A percentile compares a stretch with the other conserved stretches of the same genome.
Evolutionary conservation across 257 asterid species (phyloP).

Genomic region (Apocynum venetum): DNA sequence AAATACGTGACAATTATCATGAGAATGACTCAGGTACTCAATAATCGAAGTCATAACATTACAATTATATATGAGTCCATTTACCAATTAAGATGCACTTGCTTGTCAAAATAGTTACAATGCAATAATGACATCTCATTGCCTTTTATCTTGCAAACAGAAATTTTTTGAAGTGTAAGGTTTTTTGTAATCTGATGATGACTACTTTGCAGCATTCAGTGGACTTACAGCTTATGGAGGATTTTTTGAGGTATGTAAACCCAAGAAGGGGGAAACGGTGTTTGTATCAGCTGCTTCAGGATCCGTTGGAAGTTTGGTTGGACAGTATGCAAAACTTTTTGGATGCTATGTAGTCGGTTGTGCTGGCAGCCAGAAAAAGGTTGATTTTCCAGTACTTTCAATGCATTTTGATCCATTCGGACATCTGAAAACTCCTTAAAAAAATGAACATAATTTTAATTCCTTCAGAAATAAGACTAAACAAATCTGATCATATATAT

Average conservation of each 20-base stretch:
- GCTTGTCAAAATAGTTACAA: too few relatives aligned
- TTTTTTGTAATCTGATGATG: neutral
- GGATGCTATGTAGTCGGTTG: conserved; percentile 78
- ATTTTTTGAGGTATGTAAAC: conserved; percentile 56
- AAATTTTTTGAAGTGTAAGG: too few relatives aligned
- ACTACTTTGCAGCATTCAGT: conserved; percentile 41
- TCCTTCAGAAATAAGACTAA: neutral
- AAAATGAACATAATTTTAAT: too few relatives aligned
- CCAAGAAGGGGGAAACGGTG: conserved; percentile 60
- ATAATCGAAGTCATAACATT: too few relatives aligned
- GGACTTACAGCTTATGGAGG: conserved; percentile 80
- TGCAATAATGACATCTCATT: too few relatives aligned
- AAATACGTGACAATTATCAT: too few relatives aligned
- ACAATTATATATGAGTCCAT: too few relatives aligned
- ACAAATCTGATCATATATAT: neutral
- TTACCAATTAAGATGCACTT: too few relatives aligned
- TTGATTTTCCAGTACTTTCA: neutral
- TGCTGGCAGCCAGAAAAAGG: conserved; percentile 59
- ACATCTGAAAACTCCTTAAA: neutral
- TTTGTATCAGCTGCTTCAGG: conserved; percentile 84
- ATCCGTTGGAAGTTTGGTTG: conserved; percentile 70
- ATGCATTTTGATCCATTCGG: too few relatives aligned
- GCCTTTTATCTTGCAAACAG: too few relatives aligned
- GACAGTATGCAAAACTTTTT: conserved; percentile 63
- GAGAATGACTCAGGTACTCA: too few relatives aligned